A percentile compares a stretch with the other conserved stretches of the same genome.
These are phyloP conservation scores for Ophiostoma tasmaniense DNA, from an alignment of 2,329 filamentous ascomycete genomes.

Conservation along the genomic window DNA sequence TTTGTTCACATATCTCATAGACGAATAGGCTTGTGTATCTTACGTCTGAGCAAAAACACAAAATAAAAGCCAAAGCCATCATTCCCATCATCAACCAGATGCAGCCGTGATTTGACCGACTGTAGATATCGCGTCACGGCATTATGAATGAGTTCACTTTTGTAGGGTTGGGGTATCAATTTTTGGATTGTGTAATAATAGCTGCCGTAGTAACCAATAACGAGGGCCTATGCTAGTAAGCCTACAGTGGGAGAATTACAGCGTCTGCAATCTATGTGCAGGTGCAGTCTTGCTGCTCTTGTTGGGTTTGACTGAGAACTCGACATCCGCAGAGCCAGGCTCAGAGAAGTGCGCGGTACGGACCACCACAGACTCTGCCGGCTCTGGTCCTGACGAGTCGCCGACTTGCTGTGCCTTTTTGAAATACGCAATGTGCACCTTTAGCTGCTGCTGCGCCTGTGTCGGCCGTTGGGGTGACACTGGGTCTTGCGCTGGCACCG, in stretches of 20 bases:
- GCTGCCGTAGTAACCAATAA: too few species aligned
- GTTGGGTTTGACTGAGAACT: background rate
- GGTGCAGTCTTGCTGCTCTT: background rate
- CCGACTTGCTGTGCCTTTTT: background rate
- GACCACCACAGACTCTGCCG: background rate
- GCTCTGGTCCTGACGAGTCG: background rate
- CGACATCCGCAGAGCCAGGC: background rate
- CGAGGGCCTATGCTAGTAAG: too few species aligned
- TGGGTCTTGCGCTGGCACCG: background rate
- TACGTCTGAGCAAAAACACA: conserved; percentile 3
- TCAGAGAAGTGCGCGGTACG: background rate
- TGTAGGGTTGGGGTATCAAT: too few species aligned
- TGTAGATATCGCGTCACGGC: too few species aligned
- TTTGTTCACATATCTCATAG: conserved; percentile 3
- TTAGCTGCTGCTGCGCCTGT: background rate
- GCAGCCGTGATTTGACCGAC: too few species aligned
- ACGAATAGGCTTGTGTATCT: conserved; percentile 1
- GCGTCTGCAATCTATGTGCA: background rate
- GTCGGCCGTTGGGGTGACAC: background rate
- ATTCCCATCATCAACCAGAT: background rate
- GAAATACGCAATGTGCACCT: background rate
- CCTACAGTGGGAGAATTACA: too few species aligned
- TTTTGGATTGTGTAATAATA: too few species aligned
- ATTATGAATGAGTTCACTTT: too few species aligned
- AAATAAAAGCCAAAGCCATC: background rate